Base-by-base conservation (phyloP, 495 filamentous ascomycete species). In the Hypoxylon rickii region DNA sequence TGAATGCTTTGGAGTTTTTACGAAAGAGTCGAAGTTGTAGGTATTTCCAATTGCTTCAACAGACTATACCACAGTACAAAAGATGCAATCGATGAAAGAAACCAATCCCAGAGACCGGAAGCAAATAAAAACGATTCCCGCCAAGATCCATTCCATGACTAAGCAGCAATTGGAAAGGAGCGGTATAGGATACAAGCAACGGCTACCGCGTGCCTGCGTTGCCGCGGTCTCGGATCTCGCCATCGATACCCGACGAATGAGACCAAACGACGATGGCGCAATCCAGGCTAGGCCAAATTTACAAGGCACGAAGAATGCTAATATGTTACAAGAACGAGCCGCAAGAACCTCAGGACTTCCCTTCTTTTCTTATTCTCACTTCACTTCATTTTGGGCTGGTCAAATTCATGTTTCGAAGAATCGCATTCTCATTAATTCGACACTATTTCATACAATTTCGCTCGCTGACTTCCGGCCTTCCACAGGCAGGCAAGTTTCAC, bases 231-330 rank as follows among this genome's bases (percentile, higher is more conserved):
- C 36, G 40, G 55, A 59, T 60, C 46, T 64, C 51, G 26, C 18
- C 55, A 64, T 45, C 44, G 13, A 38, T 12, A 10, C 10, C 29
- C 11, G 55, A 41, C 61, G 44, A 64, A 64, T 64, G 54, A 55
- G 44, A 60, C 34, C 55, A 47, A 20, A 60, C 33, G 26, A 29
- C 41, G 40, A 69, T 69, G 56, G 63, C 52, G 66, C 66, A 66
- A 69, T 69, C 54, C 31, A 52, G 56, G 63, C 66, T 66, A 69
- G 51, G 22, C 63, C 58, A 48, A 58, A 58, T 60, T 36, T 43
- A 60, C 55, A 18, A 46, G 46, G 36, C 12, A 48, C n/a, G 34
- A 37, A 22, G 44, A 62, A 38, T 56, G 55, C 46, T 58, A 60
- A 48, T 46, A 60, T 63, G 51, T 53, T 50, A 42, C 34, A 37